phyloP scores from a whole-genome alignment of 768 basidiomycete species.

The Boletus tylopilopsis region DNA sequence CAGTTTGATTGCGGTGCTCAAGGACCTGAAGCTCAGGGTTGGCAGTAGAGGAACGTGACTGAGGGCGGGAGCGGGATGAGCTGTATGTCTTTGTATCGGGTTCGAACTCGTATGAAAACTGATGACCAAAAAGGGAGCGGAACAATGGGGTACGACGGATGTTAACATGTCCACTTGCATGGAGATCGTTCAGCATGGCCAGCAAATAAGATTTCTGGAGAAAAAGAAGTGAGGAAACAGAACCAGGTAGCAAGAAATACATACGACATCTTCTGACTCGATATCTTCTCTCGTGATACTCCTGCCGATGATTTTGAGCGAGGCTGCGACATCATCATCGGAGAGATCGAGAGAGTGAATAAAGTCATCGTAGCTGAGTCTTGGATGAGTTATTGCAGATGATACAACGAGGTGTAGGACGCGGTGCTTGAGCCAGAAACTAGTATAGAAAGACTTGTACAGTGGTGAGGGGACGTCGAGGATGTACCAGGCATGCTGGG shows the following conservation, averaged over 20 bases:
- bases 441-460: slow-evolving; percentile 44
- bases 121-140: slow-evolving; percentile 29
- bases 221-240: background rate
- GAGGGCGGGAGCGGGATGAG: slow-evolving; percentile 16
- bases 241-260: slow-evolving; percentile 16
- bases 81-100: slow-evolving; percentile 8
- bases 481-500: slow-evolving; percentile 67
- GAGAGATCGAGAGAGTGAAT: slow-evolving; percentile 31
- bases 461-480: slow-evolving; percentile 43
- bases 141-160: slow-evolving; percentile 41
- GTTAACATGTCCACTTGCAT: slow-evolving; percentile 27
- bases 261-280: slow-evolving; percentile 44
- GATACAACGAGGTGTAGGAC: slow-evolving; percentile 47
- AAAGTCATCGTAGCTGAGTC: slow-evolving; percentile 40
- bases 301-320: slow-evolving; percentile 41
- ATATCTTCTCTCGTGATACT: slow-evolving; percentile 41
- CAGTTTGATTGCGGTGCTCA: slow-evolving; percentile 35
- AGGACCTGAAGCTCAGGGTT: slow-evolving; percentile 32
- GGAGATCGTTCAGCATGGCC: slow-evolving; percentile 38
- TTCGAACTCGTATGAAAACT: slow-evolving; percentile 21
- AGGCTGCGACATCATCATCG: slow-evolving; percentile 30
- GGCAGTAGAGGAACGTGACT: slow-evolving; percentile 7
- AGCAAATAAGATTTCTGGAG: slow-evolving; percentile 45
- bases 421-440: slow-evolving; percentile 49
- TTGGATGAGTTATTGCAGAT: slow-evolving; percentile 31